Conservation (phyloP, 179 eudicot species). For the Amaranthus tricolor region DNA sequence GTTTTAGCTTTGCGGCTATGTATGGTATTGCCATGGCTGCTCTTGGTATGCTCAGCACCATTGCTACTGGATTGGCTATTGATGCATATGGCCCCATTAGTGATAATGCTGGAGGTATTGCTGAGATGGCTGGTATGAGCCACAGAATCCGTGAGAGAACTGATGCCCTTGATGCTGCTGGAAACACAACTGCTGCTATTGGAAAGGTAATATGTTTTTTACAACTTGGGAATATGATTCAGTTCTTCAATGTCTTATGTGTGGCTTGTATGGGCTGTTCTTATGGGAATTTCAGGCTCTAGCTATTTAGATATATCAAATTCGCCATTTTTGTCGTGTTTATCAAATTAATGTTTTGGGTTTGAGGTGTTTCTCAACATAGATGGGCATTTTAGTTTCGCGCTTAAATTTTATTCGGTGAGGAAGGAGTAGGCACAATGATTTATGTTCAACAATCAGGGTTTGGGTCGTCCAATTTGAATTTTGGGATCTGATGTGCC, state of each 20-base stretch:
- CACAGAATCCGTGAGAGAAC: conserved; percentile 89
- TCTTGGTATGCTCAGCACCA: conserved; percentile 95
- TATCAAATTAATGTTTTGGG: too few species aligned
- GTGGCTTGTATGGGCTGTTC: background rate
- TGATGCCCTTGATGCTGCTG: conserved; percentile 98
- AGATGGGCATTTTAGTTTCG: too few species aligned
- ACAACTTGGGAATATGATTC: too few species aligned
- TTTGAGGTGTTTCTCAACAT: too few species aligned
- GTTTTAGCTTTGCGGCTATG: conserved; percentile 94
- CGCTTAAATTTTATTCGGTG: too few species aligned
- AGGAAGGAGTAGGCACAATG: too few species aligned
- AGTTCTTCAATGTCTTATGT: conserved; percentile 7
- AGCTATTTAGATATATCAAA: background rate
- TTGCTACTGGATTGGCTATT: conserved; percentile 92
- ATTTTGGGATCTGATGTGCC: too few species aligned
- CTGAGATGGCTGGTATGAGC: conserved; percentile 99
- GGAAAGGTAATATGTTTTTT: conserved; percentile 53
- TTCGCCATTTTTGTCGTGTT: background rate
- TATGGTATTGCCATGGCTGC: conserved; percentile 95
- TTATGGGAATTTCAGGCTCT: background rate
- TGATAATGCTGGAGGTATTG: conserved; percentile 99
- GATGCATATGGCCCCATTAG: conserved; percentile 98
- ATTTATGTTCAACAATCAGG: too few species aligned
- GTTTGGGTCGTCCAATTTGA: too few species aligned
- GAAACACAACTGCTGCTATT: conserved; percentile 96